A percentile compares a stretch with the other conserved stretches of the same genome.
phyloP scores from a whole-genome alignment of 495 filamentous ascomycete species.

The Aspergillus affinis region DNA sequence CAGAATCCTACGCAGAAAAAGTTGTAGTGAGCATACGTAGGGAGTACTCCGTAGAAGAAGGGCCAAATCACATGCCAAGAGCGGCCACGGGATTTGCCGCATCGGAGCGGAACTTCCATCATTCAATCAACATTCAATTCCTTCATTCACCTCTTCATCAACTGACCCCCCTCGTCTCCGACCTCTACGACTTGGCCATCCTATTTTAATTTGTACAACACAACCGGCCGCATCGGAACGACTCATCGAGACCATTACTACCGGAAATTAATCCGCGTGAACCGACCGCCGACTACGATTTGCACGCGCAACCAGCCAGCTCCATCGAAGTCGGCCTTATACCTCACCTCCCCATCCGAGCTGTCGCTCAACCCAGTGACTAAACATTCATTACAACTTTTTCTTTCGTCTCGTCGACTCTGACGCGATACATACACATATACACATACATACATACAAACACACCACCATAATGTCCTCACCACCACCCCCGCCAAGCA shows the following conservation, averaged over 20 bases:
- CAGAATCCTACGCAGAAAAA: background rate
- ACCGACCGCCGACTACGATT: background rate
- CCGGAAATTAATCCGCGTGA: background rate
- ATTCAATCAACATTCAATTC: background rate
- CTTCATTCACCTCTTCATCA: background rate
- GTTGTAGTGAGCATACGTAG: no score
- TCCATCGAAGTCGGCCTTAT: no score
- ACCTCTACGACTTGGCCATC: no score
- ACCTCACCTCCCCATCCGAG: background rate
- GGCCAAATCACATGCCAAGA: background rate
- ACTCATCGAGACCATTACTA: no score
- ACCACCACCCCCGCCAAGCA: constrained; percentile 38
- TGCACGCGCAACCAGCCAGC: background rate
- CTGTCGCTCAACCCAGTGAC: background rate
- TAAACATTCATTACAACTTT: background rate
- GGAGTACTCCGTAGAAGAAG: no score
- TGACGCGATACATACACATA: background rate
- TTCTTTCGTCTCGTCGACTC: background rate
- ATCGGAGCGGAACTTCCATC: background rate
- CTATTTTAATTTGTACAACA: no score
- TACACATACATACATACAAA: background rate
- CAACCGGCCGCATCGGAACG: no score
- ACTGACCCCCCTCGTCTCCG: background rate
- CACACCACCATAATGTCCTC: constrained; percentile 40
- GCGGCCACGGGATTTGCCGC: background rate